These are phyloP conservation scores for Calamus simplicifolius DNA, from an alignment of 176 grass and related monocot genomes.

Conservation along the genomic window DNA sequence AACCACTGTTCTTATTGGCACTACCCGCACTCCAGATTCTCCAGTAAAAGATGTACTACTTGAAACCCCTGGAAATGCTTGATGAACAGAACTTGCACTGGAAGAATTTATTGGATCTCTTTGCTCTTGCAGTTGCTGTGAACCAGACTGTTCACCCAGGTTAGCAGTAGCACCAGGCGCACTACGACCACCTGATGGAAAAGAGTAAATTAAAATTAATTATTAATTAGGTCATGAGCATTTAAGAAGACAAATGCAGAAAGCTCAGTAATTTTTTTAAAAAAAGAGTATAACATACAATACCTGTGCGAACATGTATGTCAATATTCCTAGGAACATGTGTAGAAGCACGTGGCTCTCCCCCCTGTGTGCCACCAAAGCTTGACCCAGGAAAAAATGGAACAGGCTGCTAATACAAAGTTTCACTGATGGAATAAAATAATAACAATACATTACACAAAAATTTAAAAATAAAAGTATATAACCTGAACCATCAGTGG, in stretches of 20 bases:
- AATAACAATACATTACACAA: slow-evolving; percentile 12
- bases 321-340: slow-evolving; percentile 64
- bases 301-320: slow-evolving; percentile 61
- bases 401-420: slow-evolving; percentile 56
- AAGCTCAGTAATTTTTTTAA: not conserved
- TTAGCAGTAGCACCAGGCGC: slow-evolving; percentile 47
- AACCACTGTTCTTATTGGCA: slow-evolving; percentile 73
- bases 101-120: slow-evolving; percentile 40
- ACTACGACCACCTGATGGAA: slow-evolving; percentile 45
- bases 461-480: slow-evolving; percentile 8
- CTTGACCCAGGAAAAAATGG: slow-evolving; percentile 74
- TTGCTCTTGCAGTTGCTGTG: slow-evolving; percentile 40
- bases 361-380: slow-evolving; percentile 13
- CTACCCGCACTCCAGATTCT: slow-evolving; percentile 67
- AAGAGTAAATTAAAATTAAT: slow-evolving; percentile 11
- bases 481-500: slow-evolving; percentile 96
- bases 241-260: not conserved
- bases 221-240: slow-evolving; percentile 24
- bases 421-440: slow-evolving; percentile 18
- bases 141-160: slow-evolving; percentile 38
- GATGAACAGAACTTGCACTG: slow-evolving; percentile 29
- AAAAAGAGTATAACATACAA: slow-evolving; percentile 14
- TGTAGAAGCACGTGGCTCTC: slow-evolving; percentile 30
- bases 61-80: slow-evolving; percentile 40
- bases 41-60: slow-evolving; percentile 42